These are phyloP conservation scores for Arabidopsis hybrid DNA, from an alignment of 441 rosid species.

Conservation along the genomic window DNA sequence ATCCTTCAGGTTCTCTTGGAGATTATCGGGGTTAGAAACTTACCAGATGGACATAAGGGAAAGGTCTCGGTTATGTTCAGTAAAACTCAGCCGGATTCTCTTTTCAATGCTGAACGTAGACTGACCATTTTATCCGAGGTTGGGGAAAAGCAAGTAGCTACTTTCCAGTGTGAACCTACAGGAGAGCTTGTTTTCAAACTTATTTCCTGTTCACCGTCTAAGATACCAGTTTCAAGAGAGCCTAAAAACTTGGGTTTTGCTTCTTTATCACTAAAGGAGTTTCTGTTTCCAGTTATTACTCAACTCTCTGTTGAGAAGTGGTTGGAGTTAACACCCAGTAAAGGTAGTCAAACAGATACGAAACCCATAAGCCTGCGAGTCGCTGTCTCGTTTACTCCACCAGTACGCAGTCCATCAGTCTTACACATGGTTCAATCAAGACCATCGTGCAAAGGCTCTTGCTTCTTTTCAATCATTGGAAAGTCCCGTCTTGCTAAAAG, in stretches of 20 bases:
- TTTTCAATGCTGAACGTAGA: conserved; percentile 62
- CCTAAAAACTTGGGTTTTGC: conserved; percentile 62
- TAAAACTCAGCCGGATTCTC: conserved; percentile 68
- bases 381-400: conserved; percentile 72
- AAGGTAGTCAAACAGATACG: conserved; percentile 46
- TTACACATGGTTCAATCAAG: conserved; percentile 58
- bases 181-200: conserved; percentile 85
- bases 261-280: conserved; percentile 63
- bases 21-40: conserved; percentile 69
- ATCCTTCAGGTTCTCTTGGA: conserved; percentile 71
- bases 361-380: conserved; percentile 68
- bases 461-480: conserved; percentile 58
- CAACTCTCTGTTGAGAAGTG: conserved; percentile 76
- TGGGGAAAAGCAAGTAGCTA: conserved; percentile 66
- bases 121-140: conserved; percentile 66
- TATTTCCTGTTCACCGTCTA: conserved; percentile 57
- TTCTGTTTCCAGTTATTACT: conserved; percentile 56
- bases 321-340: conserved; percentile 67
- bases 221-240: conserved; percentile 49
- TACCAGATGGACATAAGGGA: conserved; percentile 71
- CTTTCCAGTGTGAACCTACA: conserved; percentile 76
- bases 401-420: conserved; percentile 56
- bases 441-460: conserved; percentile 50
- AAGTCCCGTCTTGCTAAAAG: conserved; percentile 51
- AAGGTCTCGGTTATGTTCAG: conserved; percentile 61